Conservation (phyloP, 176 grass and related monocot genomes). For the Neostapfia colusana region DNA sequence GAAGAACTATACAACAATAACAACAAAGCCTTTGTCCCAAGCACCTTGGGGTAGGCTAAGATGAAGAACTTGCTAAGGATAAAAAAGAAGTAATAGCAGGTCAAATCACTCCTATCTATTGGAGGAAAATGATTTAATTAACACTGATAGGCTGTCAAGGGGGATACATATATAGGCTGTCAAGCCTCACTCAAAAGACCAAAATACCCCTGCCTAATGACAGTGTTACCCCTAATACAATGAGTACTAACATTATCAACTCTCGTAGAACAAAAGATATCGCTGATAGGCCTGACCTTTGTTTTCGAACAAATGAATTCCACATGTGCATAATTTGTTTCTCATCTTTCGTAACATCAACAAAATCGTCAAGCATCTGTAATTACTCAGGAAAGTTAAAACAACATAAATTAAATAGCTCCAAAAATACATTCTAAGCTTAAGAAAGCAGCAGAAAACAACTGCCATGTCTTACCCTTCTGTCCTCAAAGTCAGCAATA, state of each 20-base stretch:
- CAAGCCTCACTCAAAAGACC: too few relatives aligned
- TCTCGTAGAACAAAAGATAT: background rate
- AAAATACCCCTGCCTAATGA: too few relatives aligned
- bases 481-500: conserved; percentile 95
- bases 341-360: conserved; percentile 95
- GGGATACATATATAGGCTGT: too few relatives aligned
- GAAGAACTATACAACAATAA: background rate
- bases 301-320: conserved; percentile 99
- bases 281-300: conserved; percentile 55
- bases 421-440: conserved; percentile 14
- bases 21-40: too few relatives aligned
- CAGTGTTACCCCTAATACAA: too few relatives aligned
- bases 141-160: too few relatives aligned
- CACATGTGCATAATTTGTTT: conserved; percentile 99
- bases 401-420: conserved; percentile 26
- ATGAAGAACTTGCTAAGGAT: too few relatives aligned
- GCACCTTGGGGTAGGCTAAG: too few relatives aligned
- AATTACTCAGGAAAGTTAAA: conserved; percentile 16
- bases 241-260: too few relatives aligned
- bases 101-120: background rate
- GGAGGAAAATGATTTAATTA: too few relatives aligned
- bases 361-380: conserved; percentile 99
- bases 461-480: conserved; percentile 64
- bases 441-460: conserved; percentile 14
- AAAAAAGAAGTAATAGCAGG: background rate